Base-by-base conservation (phyloP, 805 yeast species). In the Wickerhamomyces chaumierensis region DNA sequence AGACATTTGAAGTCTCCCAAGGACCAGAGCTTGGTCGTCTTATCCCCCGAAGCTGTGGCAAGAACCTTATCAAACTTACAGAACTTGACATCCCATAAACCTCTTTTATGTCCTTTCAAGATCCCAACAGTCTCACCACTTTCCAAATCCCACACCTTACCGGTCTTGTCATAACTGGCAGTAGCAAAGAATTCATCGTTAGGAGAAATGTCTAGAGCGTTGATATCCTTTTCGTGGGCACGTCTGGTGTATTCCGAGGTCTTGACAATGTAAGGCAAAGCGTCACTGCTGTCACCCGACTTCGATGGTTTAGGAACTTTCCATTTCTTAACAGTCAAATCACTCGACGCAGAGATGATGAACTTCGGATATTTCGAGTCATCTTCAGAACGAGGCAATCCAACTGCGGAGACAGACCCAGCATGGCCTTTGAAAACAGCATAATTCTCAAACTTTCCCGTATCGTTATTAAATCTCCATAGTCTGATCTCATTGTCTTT, bases 161-260 rank as follows among this genome's bases (percentile, higher is more conserved):
- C 92, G 2, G 88, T 71, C 52, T 90, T 84, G 59, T 92, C 99
- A 56, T 83, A 94, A 12, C 95, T 83, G 2, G 95, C 97, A 1
- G 96, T 81, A 1, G 95, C 97, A 52, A 92, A 78, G 37, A 71
- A 66, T 46, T 79, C 81, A 58, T 90, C 94, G 53, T 87, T 85
- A 15, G 96, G 95, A n/a, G 96, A 71, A 4, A 92, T 67, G 46
- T 87, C 96, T 38, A 92, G 63, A 2, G 90, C 73, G 52, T 92
- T 94, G 43, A 92, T 92, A 58, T 92, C 96, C 57, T 90, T 92
- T 39, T 92, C 97, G 57, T 92, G 99, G 2, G 96, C 97, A 53
- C 88, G 76, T 66, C 96, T 76, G 0, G 98, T 92, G 58, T 81
- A 92, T 39, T 78, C 86, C 2, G 96, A 82, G 2, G 68, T 63